phyloP scores from a whole-genome alignment of 768 basidiomycete species.

The Tricholoma bakamatsutake region DNA sequence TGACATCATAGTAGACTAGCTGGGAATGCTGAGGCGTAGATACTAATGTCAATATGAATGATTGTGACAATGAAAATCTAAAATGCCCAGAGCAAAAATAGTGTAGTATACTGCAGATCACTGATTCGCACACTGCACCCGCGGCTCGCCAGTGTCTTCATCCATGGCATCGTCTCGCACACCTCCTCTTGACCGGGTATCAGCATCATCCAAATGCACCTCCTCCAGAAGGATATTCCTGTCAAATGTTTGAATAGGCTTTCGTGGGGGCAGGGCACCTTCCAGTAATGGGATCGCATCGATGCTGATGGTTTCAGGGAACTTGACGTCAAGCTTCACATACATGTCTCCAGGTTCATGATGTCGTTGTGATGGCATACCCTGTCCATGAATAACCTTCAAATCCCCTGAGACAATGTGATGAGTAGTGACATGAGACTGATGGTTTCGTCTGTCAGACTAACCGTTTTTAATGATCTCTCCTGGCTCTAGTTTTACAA shows the following conservation, averaged over 20 bases:
- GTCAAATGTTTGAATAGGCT: conserved; percentile 57
- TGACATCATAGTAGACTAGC: conserved; percentile 29
- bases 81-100: conserved; percentile 16
- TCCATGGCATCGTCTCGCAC: conserved; percentile 83
- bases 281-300: conserved; percentile 70
- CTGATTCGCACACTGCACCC: conserved; percentile 95
- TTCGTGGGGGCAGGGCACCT: conserved; percentile 77
- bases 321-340: conserved; percentile 79
- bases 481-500: conserved; percentile 81
- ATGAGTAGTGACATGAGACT: conserved; percentile 4
- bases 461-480: conserved; percentile 91
- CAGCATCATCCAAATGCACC: conserved; percentile 74
- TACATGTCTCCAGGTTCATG: conserved; percentile 95
- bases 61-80: conserved; percentile 28
- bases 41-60: conserved; percentile 36
- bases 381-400: conserved; percentile 90
- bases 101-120: conserved; percentile 27
- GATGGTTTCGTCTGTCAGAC: conserved; percentile 19
- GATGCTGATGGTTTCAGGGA: conserved; percentile 79
- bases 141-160: conserved; percentile 86
- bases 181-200: conserved; percentile 52
- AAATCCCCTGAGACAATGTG: conserved; percentile 53
- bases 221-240: conserved; percentile 75
- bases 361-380: conserved; percentile 98
- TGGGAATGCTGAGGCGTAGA: conserved; percentile 36